Evolutionary conservation across 805 yeast genomes (phyloP), one percentile per base, ranked within the genome.

Genomic region (Isabelozyma rhagii): DNA sequence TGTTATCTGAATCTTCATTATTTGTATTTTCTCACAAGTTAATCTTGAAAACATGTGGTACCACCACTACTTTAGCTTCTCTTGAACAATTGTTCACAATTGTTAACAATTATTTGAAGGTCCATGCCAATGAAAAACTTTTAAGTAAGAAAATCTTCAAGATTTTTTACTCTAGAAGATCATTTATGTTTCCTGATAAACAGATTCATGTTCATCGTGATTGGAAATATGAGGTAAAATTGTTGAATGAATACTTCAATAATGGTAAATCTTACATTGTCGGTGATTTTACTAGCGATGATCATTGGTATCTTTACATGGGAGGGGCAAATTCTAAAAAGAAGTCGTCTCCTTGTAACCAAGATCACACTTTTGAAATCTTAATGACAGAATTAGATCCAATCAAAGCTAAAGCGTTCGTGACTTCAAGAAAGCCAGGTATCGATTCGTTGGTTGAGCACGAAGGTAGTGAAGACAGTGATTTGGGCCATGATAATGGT

Each of bases 11-110:
- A 69, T 87, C 96, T 44, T 88, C 97, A 14, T 71, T 94, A 61
- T 92, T 93, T 69, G 96, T 94, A 27, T 93, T 85, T 64, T 84
- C 88, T 15, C 92, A 91, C 69, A 90, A 88, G 66, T 59, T 94
- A 54, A 83, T 93, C 45, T 77, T 93, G 62, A 93, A 93, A 68
- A 93, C 99, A 5, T 93, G 99, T 66, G 99, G 99, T 7, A 92
- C 97, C 4, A 93, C 98, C 1, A 90, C 97, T 1, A 86, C 97
- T 1, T 76, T 93, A 50, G 80, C 83, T 21, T 93, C 97, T 56
- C 68, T 93, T 27, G 82, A 81, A 27, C 77, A 80, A 46, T 68
- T 93, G 46, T 80, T 88, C 53, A 80, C 80, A 44, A 56, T 58
- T 13, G 66, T 70, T 21, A 60, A 57, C 40, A 48, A 59, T 10